Conservation (phyloP, 768 basidiomycete genomes). For the Rubroboletus satanas region DNA sequence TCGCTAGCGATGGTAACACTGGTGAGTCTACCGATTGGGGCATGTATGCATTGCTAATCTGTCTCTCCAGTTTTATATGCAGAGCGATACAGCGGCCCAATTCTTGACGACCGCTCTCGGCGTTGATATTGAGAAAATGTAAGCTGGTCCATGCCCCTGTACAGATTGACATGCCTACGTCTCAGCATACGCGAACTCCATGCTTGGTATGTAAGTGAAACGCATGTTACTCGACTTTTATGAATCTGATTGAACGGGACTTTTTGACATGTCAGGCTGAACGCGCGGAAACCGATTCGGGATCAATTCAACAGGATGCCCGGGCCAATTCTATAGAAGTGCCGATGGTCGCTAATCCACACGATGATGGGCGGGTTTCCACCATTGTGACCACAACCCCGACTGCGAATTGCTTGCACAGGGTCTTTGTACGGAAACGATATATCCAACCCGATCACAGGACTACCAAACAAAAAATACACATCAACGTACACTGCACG, state of each 20-base stretch:
- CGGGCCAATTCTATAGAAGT: not conserved
- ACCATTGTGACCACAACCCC: not conserved
- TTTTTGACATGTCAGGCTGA: constrained; percentile 3
- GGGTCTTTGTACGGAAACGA: not conserved
- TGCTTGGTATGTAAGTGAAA: constrained; percentile 19
- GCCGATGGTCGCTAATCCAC: constrained; percentile 1
- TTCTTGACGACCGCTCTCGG: constrained; percentile 6
- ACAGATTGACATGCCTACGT: not conserved
- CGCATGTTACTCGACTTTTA: not conserved
- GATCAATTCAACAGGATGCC: constrained; percentile 4
- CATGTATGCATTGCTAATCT: not conserved
- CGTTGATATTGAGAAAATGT: constrained; percentile 15
- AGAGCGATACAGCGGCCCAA: not conserved
- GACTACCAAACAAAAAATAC: not conserved
- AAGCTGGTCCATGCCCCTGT: not conserved
- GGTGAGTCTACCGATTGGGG: not conserved
- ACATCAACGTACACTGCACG: not conserved
- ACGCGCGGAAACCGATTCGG: constrained; percentile 10
- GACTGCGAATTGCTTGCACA: not conserved
- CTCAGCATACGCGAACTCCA: constrained; percentile 21
- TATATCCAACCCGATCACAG: not conserved
- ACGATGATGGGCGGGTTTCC: not conserved
- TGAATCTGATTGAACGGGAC: not conserved
- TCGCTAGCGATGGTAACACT: constrained; percentile 8
- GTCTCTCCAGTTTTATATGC: constrained; percentile 8